Percentiles rank a stretch among this genome's conserved stretches.
These are phyloP conservation scores for Neofusicoccum cordaticola DNA, from an alignment of 2,329 filamentous ascomycete genomes.

Conservation along the genomic window DNA sequence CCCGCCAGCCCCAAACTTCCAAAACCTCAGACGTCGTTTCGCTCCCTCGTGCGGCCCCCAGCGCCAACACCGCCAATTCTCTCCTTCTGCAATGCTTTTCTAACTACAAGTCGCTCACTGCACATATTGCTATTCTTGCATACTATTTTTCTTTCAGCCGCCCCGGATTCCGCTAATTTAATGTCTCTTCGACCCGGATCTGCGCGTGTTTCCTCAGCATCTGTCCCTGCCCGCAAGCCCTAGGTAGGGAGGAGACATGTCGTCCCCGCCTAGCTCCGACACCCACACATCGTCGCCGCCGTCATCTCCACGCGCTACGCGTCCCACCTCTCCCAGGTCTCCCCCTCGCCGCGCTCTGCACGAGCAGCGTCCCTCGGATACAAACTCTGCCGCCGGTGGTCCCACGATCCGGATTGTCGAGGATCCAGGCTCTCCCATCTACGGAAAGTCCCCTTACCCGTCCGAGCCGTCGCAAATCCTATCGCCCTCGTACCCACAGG, in stretches of 20 bases:
- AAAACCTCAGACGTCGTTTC: slow-evolving; percentile 14
- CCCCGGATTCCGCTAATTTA: slow-evolving; percentile 12
- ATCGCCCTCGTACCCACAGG: slow-evolving; percentile 31
- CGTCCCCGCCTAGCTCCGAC: slow-evolving; percentile 4
- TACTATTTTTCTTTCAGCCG: neutral
- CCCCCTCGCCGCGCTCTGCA: slow-evolving; percentile 36
- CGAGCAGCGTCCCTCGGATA: slow-evolving; percentile 35
- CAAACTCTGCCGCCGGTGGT: slow-evolving; percentile 33
- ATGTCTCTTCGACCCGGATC: slow-evolving; percentile 17
- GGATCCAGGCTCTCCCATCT: slow-evolving; percentile 33
- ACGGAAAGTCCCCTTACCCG: slow-evolving; percentile 40
- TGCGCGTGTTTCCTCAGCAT: slow-evolving; percentile 1
- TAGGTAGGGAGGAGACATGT: slow-evolving; percentile 14
- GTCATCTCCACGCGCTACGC: slow-evolving; percentile 1
- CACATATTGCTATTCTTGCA: slow-evolving; percentile 14
- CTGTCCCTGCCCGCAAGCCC: neutral
- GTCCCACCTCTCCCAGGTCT: slow-evolving; percentile 27
- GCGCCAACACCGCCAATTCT: slow-evolving; percentile 7
- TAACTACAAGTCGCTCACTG: slow-evolving; percentile 11
- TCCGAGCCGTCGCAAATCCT: slow-evolving; percentile 40
- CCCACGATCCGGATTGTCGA: slow-evolving; percentile 42
- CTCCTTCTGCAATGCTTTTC: slow-evolving; percentile 8
- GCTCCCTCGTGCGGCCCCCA: slow-evolving; percentile 5
- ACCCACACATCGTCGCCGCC: slow-evolving; percentile 1
- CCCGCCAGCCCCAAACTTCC: slow-evolving; percentile 7